These are phyloP conservation scores for Licmophora abbreviata DNA, from an alignment of 108 stramenopile species.

Conservation along the genomic window DNA sequence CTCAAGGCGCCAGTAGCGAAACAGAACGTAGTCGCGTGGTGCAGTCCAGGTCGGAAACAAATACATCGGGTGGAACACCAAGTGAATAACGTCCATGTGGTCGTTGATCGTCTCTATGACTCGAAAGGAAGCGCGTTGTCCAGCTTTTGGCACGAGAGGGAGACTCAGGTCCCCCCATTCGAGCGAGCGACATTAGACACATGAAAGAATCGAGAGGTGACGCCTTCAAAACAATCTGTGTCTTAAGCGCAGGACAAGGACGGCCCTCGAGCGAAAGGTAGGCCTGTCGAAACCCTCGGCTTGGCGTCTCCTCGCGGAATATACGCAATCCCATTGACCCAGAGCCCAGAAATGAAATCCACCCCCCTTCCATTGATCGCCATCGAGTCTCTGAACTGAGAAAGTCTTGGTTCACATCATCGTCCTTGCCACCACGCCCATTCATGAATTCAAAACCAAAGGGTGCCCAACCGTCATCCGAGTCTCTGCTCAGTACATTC, in stretches of 20 bases:
- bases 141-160: constrained; percentile 43
- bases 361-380: constrained; percentile 68
- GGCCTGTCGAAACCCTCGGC: neutral
- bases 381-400: constrained; percentile 28
- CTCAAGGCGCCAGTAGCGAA: constrained; percentile 85
- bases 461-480: constrained; percentile 7
- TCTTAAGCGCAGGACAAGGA: constrained; percentile 57
- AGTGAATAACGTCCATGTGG: constrained; percentile 82
- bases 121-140: constrained; percentile 63
- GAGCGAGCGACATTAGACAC: constrained; percentile 68
- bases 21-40: constrained; percentile 83
- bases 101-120: constrained; percentile 84
- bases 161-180: constrained; percentile 14
- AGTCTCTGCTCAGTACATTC: neutral
- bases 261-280: constrained; percentile 20
- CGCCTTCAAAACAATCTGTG: constrained; percentile 59
- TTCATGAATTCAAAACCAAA: neutral
- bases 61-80: constrained; percentile 75
- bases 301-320: constrained; percentile 47
- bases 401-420: neutral
- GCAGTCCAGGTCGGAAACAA: constrained; percentile 85
- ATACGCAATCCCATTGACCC: constrained; percentile 66
- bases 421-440: neutral
- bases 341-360: constrained; percentile 35
- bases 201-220: constrained; percentile 75